These are phyloP conservation scores for Termitomyces sp. DNA, from an alignment of 1,284 basidiomycete genomes.

Conservation along the genomic window DNA sequence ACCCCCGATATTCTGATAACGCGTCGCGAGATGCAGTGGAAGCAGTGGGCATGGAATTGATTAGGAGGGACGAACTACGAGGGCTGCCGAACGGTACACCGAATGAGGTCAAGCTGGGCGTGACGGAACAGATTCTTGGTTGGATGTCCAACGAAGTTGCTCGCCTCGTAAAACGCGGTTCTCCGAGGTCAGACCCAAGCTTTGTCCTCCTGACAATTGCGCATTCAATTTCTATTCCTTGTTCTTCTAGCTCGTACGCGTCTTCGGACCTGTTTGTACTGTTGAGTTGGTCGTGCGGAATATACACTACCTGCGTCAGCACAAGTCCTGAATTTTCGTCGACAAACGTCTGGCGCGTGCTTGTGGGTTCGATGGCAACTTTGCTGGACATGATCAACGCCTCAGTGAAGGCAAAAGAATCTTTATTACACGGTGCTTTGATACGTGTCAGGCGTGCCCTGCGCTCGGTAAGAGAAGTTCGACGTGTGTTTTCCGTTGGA, in stretches of 20 bases:
- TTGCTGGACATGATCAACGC: constrained; percentile 57
- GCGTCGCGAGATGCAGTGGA: constrained; percentile 70
- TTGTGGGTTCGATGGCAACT: constrained; percentile 49
- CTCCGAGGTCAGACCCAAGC: constrained; percentile 39
- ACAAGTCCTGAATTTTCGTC: constrained; percentile 39
- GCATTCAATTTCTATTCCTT: constrained; percentile 11
- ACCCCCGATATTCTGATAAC: constrained; percentile 72
- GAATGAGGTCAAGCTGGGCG: constrained; percentile 42
- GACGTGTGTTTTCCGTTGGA: constrained; percentile 6
- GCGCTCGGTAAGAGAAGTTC: constrained; percentile 43
- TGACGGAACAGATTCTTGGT: constrained; percentile 64
- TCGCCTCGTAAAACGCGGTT: constrained; percentile 43
- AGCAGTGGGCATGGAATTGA: constrained; percentile 54
- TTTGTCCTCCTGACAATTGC: constrained; percentile 2
- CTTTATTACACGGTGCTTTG: constrained; percentile 56
- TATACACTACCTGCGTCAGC: constrained; percentile 51
- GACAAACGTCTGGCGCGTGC: constrained; percentile 41
- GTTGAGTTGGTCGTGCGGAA: constrained; percentile 66
- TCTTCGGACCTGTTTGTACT: constrained; percentile 66
- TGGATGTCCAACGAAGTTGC: constrained; percentile 69
- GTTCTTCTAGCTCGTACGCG: constrained; percentile 48
- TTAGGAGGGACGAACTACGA: constrained; percentile 53
- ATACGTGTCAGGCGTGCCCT: constrained; percentile 60
- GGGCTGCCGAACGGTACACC: constrained; percentile 33
- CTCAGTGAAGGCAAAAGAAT: constrained; percentile 47